Conservation (phyloP, 2,329 filamentous ascomycete species). For the Trichophyton simii region DNA sequence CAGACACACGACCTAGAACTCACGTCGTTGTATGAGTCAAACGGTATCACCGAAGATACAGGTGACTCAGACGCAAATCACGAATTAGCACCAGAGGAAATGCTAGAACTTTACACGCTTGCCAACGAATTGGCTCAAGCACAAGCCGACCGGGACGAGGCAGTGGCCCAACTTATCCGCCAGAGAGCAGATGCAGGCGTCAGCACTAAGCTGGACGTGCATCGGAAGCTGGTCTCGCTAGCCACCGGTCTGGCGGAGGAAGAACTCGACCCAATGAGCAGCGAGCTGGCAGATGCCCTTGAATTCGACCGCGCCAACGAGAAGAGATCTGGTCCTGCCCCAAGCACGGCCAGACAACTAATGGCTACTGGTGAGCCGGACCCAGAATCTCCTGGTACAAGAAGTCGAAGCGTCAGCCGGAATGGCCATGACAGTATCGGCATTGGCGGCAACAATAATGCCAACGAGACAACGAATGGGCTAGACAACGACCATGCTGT, state of each 20-base stretch:
- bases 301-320: constrained; percentile 33
- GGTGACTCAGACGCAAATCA: neutral
- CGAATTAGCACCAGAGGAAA: constrained; percentile 19
- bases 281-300: constrained; percentile 34
- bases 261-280: constrained; percentile 36
- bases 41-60: neutral
- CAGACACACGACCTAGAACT: constrained; percentile 30
- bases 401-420: neutral
- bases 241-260: constrained; percentile 37
- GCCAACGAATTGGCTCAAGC: constrained; percentile 22
- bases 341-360: neutral
- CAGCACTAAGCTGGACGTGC: constrained; percentile 35
- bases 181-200: constrained; percentile 36
- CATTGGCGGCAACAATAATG: neutral
- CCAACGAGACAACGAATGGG: neutral
- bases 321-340: constrained; percentile 10
- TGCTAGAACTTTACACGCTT: constrained; percentile 22
- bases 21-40: constrained; percentile 19
- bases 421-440: neutral
- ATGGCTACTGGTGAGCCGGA: neutral
- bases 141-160: constrained; percentile 24
- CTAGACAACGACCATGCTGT: neutral
- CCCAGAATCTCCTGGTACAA: neutral
- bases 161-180: constrained; percentile 31
- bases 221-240: constrained; percentile 35